Evolutionary conservation across 2,329 filamentous ascomycete genomes (phyloP).

Genomic region (Stemphylium lycopersici): DNA sequence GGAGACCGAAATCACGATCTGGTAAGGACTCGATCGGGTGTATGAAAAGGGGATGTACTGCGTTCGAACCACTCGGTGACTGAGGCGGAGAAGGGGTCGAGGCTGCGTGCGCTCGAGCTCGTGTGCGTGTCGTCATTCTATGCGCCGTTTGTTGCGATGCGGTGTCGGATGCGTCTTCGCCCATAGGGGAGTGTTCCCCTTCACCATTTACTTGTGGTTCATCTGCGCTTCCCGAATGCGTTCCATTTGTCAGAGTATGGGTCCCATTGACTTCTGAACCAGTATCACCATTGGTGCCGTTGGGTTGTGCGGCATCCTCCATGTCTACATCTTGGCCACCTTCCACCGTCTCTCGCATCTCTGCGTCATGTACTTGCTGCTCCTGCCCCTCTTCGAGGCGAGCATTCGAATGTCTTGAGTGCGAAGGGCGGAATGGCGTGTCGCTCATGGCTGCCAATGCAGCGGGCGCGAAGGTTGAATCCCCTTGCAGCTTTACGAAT

Average conservation of each 20-base stretch:
- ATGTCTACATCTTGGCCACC: conserved; percentile 35
- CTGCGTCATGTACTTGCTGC: conserved; percentile 12
- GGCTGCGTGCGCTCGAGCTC: conserved; percentile 58
- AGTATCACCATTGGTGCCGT: conserved; percentile 24
- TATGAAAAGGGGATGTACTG: conserved; percentile 76
- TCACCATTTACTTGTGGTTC: conserved; percentile 33
- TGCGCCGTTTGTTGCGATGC: conserved; percentile 53
- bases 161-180: conserved; percentile 52
- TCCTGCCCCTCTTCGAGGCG: conserved; percentile 17
- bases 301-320: conserved; percentile 30
- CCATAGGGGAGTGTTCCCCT: conserved; percentile 24
- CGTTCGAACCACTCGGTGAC: conserved; percentile 57
- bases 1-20: conserved; percentile 74
- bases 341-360: conserved; percentile 21
- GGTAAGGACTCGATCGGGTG: conserved; percentile 67
- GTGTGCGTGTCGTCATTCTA: conserved; percentile 62
- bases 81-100: conserved; percentile 49
- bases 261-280: conserved; percentile 23
- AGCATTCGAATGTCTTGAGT: conserved; percentile 17
- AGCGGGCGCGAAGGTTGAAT: conserved; percentile 69
- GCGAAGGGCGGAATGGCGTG: conserved; percentile 27
- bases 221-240: conserved; percentile 19
- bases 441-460: conserved; percentile 57
- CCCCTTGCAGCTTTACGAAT: conserved; percentile 74
- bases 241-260: conserved; percentile 31